Evolutionary conservation across 495 filamentous ascomycete genomes (phyloP).

Genomic region (Cladorrhinum samala): DNA sequence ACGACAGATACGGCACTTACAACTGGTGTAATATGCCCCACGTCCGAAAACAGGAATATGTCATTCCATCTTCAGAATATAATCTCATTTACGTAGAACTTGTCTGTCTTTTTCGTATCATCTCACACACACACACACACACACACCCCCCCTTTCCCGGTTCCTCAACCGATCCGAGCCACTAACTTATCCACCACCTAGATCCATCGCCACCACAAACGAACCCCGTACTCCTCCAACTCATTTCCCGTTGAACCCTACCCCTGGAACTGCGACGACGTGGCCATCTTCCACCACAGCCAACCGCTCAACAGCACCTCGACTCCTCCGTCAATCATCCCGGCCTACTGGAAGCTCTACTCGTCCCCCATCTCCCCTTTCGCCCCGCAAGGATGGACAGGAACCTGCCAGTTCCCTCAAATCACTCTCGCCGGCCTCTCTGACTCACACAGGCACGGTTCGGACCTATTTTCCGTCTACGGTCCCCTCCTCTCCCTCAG

Average conservation of each 20-base stretch:
- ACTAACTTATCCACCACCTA: slow-evolving; percentile 16
- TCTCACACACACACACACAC: background rate
- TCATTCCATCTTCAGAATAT: slow-evolving; percentile 40
- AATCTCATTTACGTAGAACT: slow-evolving; percentile 58
- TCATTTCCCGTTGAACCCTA: slow-evolving; percentile 59
- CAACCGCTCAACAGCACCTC: slow-evolving; percentile 36
- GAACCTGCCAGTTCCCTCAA: slow-evolving; percentile 66
- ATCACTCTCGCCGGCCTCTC: slow-evolving; percentile 57
- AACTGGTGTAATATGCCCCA: slow-evolving; percentile 78
- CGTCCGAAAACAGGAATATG: slow-evolving; percentile 53
- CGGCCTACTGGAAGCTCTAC: slow-evolving; percentile 54
- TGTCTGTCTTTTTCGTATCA: background rate
- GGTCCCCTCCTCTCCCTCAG: slow-evolving; percentile 48
- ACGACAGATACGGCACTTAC: slow-evolving; percentile 49
- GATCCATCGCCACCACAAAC: slow-evolving; percentile 70
- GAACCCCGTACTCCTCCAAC: slow-evolving; percentile 64
- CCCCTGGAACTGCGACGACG: slow-evolving; percentile 58
- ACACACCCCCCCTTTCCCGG: too few relatives aligned
- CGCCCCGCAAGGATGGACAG: slow-evolving; percentile 49
- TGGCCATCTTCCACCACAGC: slow-evolving; percentile 58
- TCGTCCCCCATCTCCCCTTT: slow-evolving; percentile 53
- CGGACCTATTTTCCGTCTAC: slow-evolving; percentile 59
- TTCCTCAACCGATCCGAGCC: too few relatives aligned
- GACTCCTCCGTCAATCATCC: too few relatives aligned
- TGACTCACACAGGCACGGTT: slow-evolving; percentile 61